Conservation (phyloP, 306 rosid genomes). For the Trifolium subterraneum region DNA sequence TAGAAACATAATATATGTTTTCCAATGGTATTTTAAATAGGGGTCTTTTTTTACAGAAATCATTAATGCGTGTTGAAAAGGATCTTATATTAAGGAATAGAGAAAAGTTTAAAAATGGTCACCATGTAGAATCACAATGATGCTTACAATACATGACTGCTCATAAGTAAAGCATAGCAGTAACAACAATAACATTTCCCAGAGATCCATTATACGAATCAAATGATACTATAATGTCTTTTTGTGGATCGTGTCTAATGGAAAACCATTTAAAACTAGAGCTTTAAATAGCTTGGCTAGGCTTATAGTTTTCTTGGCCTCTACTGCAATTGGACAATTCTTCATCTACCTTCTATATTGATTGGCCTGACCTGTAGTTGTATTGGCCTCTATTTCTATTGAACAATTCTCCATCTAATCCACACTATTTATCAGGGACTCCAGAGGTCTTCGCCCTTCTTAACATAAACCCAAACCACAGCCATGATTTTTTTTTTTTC, state of each 20-base stretch:
- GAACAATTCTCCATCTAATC: constrained; percentile 10
- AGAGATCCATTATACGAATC: not conserved
- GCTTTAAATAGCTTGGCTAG: not conserved
- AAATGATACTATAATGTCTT: not conserved
- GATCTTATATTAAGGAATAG: too few species aligned
- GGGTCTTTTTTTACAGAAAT: too few species aligned
- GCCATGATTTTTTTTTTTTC: not conserved
- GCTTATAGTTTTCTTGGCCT: not conserved
- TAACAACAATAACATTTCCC: not conserved
- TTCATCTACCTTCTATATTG: not conserved
- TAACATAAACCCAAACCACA: not conserved
- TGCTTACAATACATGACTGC: not conserved
- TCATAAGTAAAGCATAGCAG: not conserved
- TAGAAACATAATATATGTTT: too few species aligned
- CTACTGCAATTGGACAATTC: not conserved
- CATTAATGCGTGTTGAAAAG: too few species aligned
- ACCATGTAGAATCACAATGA: too few species aligned
- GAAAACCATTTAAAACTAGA: not conserved
- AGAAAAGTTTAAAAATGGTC: too few species aligned
- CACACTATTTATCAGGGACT: not conserved
- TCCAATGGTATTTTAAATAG: too few species aligned
- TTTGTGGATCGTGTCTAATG: not conserved
- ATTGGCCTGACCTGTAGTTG: not conserved
- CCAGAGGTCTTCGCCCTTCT: not conserved
- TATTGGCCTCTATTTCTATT: constrained; percentile 15